Percentiles rank a stretch among this genome's conserved stretches.
These are phyloP conservation scores for Borealophlyctis nickersoniae DNA, from an alignment of 192 early-diverging fungal species.

Conservation along the genomic window DNA sequence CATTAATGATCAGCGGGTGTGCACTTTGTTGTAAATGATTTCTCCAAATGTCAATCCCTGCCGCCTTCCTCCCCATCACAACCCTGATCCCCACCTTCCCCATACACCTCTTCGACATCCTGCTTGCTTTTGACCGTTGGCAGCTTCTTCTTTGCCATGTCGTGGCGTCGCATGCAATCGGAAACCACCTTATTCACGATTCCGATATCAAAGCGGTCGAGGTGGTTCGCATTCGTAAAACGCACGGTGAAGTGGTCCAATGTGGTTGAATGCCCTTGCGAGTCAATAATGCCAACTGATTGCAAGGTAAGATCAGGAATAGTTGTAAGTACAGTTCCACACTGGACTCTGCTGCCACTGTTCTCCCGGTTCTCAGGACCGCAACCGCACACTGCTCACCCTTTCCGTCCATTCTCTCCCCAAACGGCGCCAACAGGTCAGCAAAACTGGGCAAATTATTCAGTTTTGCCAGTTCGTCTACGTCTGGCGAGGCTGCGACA, in stretches of 20 bases:
- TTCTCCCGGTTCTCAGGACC: background rate
- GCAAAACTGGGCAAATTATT: conserved; percentile 59
- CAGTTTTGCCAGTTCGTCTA: conserved; percentile 54
- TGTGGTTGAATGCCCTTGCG: conserved; percentile 52
- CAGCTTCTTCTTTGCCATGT: conserved; percentile 19
- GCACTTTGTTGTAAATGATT: too few species aligned
- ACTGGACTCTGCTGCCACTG: background rate
- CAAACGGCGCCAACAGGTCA: conserved; percentile 70
- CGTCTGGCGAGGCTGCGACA: conserved; percentile 60
- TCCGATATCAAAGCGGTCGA: conserved; percentile 52
- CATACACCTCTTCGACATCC: conserved; percentile 49
- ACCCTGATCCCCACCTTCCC: conserved; percentile 33
- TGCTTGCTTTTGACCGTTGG: conserved; percentile 38
- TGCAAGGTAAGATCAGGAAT: conserved; percentile 4
- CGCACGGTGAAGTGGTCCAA: conserved; percentile 67
- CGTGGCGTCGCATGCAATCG: conserved; percentile 30
- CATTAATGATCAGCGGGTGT: too few species aligned
- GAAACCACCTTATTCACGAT: conserved; percentile 46
- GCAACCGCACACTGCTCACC: conserved; percentile 32
- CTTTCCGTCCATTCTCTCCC: conserved; percentile 59
- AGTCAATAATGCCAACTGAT: conserved; percentile 32
- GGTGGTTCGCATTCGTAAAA: conserved; percentile 52
- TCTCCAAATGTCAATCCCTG: background rate
- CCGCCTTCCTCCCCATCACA: background rate
- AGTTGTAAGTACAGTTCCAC: background rate